phyloP scores from a whole-genome alignment of 352 stramenopile species.

The Phytophthora palmivora region DNA sequence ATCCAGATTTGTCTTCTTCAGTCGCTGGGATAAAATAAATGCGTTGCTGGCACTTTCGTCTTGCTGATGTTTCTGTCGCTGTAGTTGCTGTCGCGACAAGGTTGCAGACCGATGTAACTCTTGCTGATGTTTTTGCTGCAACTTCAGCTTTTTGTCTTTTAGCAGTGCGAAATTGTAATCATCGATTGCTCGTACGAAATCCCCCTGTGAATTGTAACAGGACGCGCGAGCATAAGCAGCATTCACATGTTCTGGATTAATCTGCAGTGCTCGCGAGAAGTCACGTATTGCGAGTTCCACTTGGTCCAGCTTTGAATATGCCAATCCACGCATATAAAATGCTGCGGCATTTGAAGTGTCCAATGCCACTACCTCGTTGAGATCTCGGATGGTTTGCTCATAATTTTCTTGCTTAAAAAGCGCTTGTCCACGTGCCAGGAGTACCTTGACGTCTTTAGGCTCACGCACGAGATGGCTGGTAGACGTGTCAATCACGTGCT shows the following conservation, averaged over 20 bases:
- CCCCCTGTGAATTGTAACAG: slow-evolving; percentile 87
- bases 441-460: slow-evolving; percentile 66
- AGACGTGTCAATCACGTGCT: slow-evolving; percentile 76
- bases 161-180: slow-evolving; percentile 90
- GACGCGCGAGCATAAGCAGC: slow-evolving; percentile 87
- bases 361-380: slow-evolving; percentile 53
- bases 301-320: slow-evolving; percentile 72
- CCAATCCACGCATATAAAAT: slow-evolving; percentile 81
- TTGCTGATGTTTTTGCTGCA: slow-evolving; percentile 44
- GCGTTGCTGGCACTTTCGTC: slow-evolving; percentile 27
- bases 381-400: slow-evolving; percentile 65
- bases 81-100: slow-evolving; percentile 29
- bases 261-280: slow-evolving; percentile 72
- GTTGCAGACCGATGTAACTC: slow-evolving; percentile 33
- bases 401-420: slow-evolving; percentile 79
- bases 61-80: slow-evolving; percentile 36
- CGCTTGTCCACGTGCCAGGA: slow-evolving; percentile 78
- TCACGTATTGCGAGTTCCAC: slow-evolving; percentile 83
- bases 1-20: slow-evolving; percentile 10
- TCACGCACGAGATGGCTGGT: slow-evolving; percentile 71
- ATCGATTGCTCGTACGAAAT: slow-evolving; percentile 88
- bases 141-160: slow-evolving; percentile 79
- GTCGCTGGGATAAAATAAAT: slow-evolving; percentile 22
- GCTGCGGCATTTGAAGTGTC: slow-evolving; percentile 51
- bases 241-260: slow-evolving; percentile 90